Base-by-base conservation (phyloP, 768 basidiomycete species). In the Trametes cinnabarina region DNA sequence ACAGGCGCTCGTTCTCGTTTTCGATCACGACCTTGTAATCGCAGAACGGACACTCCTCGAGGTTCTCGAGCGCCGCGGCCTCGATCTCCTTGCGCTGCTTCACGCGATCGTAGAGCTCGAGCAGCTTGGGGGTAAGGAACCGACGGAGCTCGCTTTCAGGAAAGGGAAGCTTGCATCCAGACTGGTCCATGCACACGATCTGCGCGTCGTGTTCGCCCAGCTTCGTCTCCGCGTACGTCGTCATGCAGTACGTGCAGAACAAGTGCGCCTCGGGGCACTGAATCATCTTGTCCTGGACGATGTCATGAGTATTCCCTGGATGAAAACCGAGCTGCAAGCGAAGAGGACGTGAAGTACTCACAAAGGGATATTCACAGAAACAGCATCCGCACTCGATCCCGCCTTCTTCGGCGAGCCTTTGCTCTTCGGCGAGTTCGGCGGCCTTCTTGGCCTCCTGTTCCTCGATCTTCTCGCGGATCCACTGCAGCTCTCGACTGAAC, bases 1-100 rank as follows among this genome's bases (percentile, higher is more conserved):
- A 78, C 53, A 77, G 58, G 56, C 72, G 72, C 61, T 75, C 71
- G n/a, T 72, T 60, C 19, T 68, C 68, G 63, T 68, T 71, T 76
- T 86, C 69, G 78, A 89, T 80, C 40, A 74, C 72, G 63, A 85
- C 86, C 57, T 85, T 89, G 74, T 82, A 97, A 41, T 93, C 91
- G 73, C 94, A 97, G 63, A 87, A 91, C 4, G 94, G 94, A 69
- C 94, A 97, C 64, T 89, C 89, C 70, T 94, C 93, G 12, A 96
- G 76, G 4, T 84, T 85, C 44, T 91, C 90, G 34, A 97, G 67
- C 2, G 79, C 84, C 17, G 94, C 94, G 0, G 80, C 82, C 55
- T 88, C 84, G 30, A 96, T 83, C 63, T 93, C 90, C 68, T 90
- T 88, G 35, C 81, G 82, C 67, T 90, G 89, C 61, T 83, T 82